phyloP scores from a whole-genome alignment of 352 stramenopile species.

The Globisporangium paddicum region DNA sequence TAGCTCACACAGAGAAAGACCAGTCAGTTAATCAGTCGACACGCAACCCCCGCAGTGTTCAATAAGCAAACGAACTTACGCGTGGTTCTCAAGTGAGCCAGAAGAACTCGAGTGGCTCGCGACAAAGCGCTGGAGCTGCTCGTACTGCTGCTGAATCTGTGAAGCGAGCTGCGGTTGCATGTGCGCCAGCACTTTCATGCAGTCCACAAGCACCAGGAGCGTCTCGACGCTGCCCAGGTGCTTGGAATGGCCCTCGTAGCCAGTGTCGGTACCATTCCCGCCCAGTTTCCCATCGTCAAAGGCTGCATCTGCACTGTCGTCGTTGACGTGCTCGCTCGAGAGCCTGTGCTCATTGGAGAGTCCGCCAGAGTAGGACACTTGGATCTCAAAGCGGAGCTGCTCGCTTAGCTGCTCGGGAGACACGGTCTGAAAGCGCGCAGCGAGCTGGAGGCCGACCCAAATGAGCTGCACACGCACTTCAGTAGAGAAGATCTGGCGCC shows the following conservation, averaged over 20 bases:
- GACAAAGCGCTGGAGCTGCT: conserved; percentile 18
- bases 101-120: neutral
- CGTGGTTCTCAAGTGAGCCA: conserved; percentile 6
- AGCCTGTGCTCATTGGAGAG: conserved; percentile 17
- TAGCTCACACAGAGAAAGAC: neutral
- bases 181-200: conserved; percentile 24
- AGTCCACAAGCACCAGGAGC: conserved; percentile 35
- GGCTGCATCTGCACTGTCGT: conserved; percentile 2
- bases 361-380: conserved; percentile 4
- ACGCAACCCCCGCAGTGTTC: neutral
- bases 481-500: conserved; percentile 41
- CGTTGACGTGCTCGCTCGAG: conserved; percentile 11
- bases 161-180: conserved; percentile 21
- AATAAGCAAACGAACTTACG: conserved; percentile 4
- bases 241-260: conserved; percentile 12
- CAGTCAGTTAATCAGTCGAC: neutral
- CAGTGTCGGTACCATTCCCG: conserved; percentile 12
- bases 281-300: conserved; percentile 43
- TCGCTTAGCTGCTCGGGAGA: conserved; percentile 36
- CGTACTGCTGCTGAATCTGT: conserved; percentile 24
- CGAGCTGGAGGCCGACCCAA: conserved; percentile 46
- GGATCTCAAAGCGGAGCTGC: conserved; percentile 34
- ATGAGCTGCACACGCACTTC: conserved; percentile 53
- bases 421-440: conserved; percentile 25
- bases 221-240: conserved; percentile 16